These are phyloP conservation scores for Lasiodiplodia sp. DNA, from an alignment of 2,329 filamentous ascomycete species.

Conservation along the genomic window DNA sequence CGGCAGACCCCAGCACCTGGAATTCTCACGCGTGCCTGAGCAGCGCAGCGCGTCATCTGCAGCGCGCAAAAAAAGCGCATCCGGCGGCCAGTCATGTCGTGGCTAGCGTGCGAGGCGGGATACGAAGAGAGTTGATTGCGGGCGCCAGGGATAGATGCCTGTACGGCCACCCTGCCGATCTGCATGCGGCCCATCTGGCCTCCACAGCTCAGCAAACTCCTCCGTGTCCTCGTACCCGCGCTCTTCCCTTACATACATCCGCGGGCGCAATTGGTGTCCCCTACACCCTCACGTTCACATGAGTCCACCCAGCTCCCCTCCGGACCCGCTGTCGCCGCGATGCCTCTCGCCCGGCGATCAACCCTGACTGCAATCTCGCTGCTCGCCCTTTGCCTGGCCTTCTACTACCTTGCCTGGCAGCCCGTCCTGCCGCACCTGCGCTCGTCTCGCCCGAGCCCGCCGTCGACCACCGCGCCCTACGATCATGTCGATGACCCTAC, in stretches of 20 bases:
- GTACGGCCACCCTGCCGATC: slow-evolving; percentile 21
- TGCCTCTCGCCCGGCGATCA: slow-evolving; percentile 25
- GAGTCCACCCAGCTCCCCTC: slow-evolving; percentile 6
- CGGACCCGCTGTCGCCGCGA: slow-evolving; percentile 9
- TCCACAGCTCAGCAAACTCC: background rate
- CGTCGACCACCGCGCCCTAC: background rate
- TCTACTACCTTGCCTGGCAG: slow-evolving; percentile 25
- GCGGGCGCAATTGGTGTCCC: slow-evolving; percentile 14
- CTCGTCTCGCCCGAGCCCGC: slow-evolving; percentile 14
- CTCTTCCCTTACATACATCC: slow-evolving; percentile 30
- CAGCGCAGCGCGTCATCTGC: background rate
- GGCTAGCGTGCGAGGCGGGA: slow-evolving; percentile 5
- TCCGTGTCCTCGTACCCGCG: slow-evolving; percentile 32
- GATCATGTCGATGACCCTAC: background rate
- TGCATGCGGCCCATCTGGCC: slow-evolving; percentile 12
- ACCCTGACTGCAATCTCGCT: slow-evolving; percentile 21
- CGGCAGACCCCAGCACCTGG: background rate
- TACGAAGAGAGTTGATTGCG: slow-evolving; percentile 17
- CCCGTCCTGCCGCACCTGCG: slow-evolving; percentile 1
- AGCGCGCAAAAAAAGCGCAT: background rate
- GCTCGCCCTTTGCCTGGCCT: slow-evolving; percentile 14
- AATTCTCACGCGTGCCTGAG: background rate
- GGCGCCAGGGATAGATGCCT: slow-evolving; percentile 14
- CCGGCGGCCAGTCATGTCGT: background rate
- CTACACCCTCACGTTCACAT: background rate